Evolutionary conservation across 2,329 filamentous ascomycete species (phyloP).

Genomic region (Microsporum canis): DNA sequence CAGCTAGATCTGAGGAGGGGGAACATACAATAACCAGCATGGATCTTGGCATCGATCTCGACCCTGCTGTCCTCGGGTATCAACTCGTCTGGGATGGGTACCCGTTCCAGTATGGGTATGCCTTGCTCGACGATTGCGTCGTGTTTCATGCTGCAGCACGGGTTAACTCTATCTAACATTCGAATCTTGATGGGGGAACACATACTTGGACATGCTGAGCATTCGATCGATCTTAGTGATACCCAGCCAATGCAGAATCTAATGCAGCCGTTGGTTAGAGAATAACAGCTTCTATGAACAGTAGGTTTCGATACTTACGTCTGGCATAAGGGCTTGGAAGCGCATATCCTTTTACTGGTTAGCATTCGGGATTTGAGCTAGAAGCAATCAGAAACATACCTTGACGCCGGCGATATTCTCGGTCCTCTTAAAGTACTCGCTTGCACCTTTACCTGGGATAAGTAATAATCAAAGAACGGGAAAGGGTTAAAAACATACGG

Average conservation of each 20-base stretch:
- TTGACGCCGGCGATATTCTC: conserved; percentile 97
- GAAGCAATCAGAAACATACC: conserved; percentile 23
- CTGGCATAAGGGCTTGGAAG: conserved; percentile 96
- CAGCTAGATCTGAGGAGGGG: background rate
- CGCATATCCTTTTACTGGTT: conserved; percentile 55
- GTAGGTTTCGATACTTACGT: conserved; percentile 32
- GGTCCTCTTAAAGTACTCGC: conserved; percentile 93
- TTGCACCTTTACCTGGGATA: conserved; percentile 68
- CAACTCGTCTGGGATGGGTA: conserved; percentile 85
- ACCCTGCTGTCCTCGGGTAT: conserved; percentile 91
- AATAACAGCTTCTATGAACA: background rate
- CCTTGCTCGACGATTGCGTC: conserved; percentile 42
- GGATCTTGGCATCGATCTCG: conserved; percentile 99
- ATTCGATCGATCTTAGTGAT: conserved; percentile 98
- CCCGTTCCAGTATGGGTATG: conserved; percentile 69
- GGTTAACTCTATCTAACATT: background rate
- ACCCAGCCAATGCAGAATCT: conserved; percentile 89
- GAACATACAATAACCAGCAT: conserved; percentile 54
- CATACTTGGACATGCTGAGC: conserved; percentile 91
- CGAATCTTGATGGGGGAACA: background rate
- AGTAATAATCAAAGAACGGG: conserved; percentile 53
- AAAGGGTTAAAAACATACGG: conserved; percentile 13
- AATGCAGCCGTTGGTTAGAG: background rate
- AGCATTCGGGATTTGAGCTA: background rate
- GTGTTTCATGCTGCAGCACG: conserved; percentile 35